A percentile compares a stretch with the other conserved stretches of the same genome.
phyloP scores from a whole-genome alignment of 2,329 filamentous ascomycete species.

The Sporothrix dimorphospora region DNA sequence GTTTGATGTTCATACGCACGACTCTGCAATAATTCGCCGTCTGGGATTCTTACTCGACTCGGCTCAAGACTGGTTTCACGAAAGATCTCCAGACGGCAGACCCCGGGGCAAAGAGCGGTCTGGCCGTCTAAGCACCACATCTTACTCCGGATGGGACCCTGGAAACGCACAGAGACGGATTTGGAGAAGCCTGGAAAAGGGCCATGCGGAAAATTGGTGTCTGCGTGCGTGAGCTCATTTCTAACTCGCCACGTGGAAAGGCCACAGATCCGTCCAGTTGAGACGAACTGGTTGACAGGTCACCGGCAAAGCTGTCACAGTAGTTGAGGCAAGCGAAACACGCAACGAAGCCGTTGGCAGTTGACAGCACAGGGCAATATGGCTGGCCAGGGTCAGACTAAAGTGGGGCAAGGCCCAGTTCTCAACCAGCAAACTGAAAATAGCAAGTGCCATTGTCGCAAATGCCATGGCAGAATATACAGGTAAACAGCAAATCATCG shows the following conservation, averaged over 20 bases:
- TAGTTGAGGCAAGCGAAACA: neutral
- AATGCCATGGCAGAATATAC: neutral
- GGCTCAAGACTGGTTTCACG: neutral
- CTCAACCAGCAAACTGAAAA: neutral
- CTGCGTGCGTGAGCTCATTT: neutral
- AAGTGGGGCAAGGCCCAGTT: constrained; percentile 6
- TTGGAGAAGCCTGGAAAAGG: neutral
- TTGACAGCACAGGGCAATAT: neutral
- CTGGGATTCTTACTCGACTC: neutral
- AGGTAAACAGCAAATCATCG: neutral
- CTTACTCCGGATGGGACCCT: constrained; percentile 2
- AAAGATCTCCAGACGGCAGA: neutral
- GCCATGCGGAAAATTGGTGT: neutral
- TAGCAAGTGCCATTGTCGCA: constrained; percentile 2
- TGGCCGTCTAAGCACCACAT: neutral
- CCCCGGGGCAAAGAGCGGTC: constrained; percentile 22
- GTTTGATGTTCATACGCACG: neutral
- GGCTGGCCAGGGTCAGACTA: neutral
- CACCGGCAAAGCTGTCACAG: neutral
- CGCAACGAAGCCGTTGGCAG: neutral
- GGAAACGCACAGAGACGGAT: neutral
- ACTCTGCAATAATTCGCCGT: neutral
- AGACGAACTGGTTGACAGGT: neutral
- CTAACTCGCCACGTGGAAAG: neutral
- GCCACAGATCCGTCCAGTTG: neutral